A percentile compares a stretch with the other conserved stretches of the same genome.
Evolutionary conservation across 495 filamentous ascomycete genomes (phyloP).

Genomic region (Xylaria telfairii): DNA sequence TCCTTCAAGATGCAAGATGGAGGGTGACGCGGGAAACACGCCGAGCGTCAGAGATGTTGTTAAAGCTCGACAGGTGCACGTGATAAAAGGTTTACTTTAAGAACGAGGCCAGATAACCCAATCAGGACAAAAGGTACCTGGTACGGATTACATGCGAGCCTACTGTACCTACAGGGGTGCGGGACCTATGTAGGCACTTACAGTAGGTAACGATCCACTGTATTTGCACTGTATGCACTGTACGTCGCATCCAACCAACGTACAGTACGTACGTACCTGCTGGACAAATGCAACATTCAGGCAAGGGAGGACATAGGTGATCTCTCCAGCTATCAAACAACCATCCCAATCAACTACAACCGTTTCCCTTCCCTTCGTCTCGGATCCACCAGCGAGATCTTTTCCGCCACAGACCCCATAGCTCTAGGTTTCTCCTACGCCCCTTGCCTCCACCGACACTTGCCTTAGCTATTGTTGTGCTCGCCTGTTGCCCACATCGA

Average conservation of each 20-base stretch:
- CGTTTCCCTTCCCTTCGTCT: background rate
- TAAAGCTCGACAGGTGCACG: constrained; percentile 22
- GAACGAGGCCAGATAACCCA: constrained; percentile 17
- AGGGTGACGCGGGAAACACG: background rate
- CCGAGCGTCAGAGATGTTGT: constrained; percentile 4
- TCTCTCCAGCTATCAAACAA: constrained; percentile 3
- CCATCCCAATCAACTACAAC: background rate
- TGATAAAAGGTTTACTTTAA: constrained; percentile 16
- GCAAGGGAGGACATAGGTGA: constrained; percentile 3
- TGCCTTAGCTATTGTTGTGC: constrained; percentile 4
- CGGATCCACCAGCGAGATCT: background rate
- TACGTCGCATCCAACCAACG: background rate
- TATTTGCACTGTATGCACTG: constrained; percentile 11
- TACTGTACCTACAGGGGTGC: too few relatives aligned
- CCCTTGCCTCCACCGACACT: background rate
- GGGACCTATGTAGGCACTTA: background rate
- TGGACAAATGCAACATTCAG: constrained; percentile 20
- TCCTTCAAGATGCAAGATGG: background rate
- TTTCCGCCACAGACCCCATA: background rate
- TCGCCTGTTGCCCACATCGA: constrained; percentile 29
- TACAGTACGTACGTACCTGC: background rate
- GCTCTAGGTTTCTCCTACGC: background rate
- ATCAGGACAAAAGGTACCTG: too few relatives aligned
- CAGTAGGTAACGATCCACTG: constrained; percentile 1
- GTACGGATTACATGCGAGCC: background rate